phyloP scores from a whole-genome alignment of 805 yeast species.

The Suhomyces faveliae region DNA sequence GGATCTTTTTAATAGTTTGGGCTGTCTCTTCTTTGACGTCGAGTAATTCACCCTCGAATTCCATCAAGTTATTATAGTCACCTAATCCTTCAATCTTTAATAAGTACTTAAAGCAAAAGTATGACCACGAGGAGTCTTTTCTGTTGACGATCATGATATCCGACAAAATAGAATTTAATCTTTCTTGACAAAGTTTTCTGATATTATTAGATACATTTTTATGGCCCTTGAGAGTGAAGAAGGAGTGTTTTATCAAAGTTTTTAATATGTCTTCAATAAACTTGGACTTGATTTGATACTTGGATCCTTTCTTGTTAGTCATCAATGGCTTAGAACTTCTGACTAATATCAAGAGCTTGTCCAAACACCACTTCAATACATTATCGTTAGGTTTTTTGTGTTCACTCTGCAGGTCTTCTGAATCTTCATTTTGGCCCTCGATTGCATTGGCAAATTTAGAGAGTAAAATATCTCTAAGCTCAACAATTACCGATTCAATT shows the following conservation, averaged over 20 bases:
- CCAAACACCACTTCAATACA: constrained; percentile 58
- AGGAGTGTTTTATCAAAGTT: constrained; percentile 41
- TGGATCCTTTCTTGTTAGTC: constrained; percentile 5
- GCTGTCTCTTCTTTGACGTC: constrained; percentile 49
- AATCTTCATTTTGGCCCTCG: constrained; percentile 21
- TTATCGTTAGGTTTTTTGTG: constrained; percentile 30
- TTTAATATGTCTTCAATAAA: constrained; percentile 38
- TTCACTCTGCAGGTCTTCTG: constrained; percentile 5
- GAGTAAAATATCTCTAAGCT: constrained; percentile 24
- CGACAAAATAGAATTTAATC: constrained; percentile 66
- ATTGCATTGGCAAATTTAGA: constrained; percentile 23
- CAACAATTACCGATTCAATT: constrained; percentile 16
- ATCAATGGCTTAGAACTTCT: constrained; percentile 42
- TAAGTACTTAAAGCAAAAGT: constrained; percentile 44
- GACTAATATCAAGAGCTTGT: constrained; percentile 53
- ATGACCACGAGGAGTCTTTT: constrained; percentile 61
- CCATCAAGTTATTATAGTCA: constrained; percentile 21
- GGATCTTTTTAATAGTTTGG: constrained; percentile 38
- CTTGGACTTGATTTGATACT: constrained; percentile 10
- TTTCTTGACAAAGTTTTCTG: constrained; percentile 51
- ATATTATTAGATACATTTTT: constrained; percentile 32
- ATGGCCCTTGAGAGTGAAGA: constrained; percentile 27
- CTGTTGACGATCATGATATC: constrained; percentile 49
- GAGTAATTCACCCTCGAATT: constrained; percentile 59
- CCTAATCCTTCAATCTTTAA: constrained; percentile 23